Conservation (phyloP, 345 rosid species). For the Arabidopsis thaliana region DNA sequence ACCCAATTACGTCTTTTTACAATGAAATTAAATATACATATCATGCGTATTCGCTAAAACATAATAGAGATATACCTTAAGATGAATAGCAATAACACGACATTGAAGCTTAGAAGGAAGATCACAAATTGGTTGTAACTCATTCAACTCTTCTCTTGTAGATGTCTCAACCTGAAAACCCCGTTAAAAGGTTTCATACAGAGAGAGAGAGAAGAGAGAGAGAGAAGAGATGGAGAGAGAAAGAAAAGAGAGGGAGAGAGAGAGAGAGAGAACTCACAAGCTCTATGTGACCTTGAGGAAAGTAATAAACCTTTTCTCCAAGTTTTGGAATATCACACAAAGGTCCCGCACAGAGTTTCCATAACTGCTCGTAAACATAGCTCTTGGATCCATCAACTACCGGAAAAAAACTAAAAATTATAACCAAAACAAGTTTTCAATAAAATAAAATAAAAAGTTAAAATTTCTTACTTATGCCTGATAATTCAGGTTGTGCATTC, state of each 20-base stretch:
- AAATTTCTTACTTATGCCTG: background rate
- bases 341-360: too few relatives aligned
- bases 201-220: too few relatives aligned
- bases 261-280: too few relatives aligned
- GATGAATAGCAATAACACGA: slow-evolving; percentile 49
- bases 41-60: background rate
- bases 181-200: background rate
- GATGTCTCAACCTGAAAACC: slow-evolving; percentile 48
- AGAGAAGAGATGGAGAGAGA: too few relatives aligned
- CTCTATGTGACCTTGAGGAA: too few relatives aligned
- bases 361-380: too few relatives aligned
- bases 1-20: background rate
- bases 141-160: slow-evolving; percentile 33
- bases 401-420: background rate
- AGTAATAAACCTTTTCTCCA: too few relatives aligned
- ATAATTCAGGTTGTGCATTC: background rate
- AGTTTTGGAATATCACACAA: too few relatives aligned
- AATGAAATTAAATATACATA: background rate
- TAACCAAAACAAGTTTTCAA: background rate
- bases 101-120: slow-evolving; percentile 61
- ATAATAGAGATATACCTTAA: slow-evolving; percentile 47
- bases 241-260: too few relatives aligned
- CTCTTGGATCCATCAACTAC: too few relatives aligned
- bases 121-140: slow-evolving; percentile 57
- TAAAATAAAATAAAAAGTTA: background rate